Base-by-base conservation (phyloP, 2,329 filamentous ascomycete genomes). In the Penicillium sp. region DNA sequence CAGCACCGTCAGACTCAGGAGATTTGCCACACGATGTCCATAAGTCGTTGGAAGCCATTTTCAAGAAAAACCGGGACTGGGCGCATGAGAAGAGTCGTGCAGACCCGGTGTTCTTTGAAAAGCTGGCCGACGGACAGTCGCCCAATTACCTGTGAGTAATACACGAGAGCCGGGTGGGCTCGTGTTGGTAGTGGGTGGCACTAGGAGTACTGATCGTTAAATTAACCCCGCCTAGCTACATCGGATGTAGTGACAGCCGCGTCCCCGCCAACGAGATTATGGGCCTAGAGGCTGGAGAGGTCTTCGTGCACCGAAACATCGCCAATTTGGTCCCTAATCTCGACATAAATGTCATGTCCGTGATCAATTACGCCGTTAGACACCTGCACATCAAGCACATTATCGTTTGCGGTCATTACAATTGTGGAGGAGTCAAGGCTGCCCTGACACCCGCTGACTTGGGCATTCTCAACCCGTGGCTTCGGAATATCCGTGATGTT, bases 401-500 rank as follows among this genome's bases (percentile, higher is more conserved):
- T 50, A 81, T 89, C 53, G 80, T 90, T 11, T 89, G 86, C 73
- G 87, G 87, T 1, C 87, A 90, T 77, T 84, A 85, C 47, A 75
- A 75, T 53, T 90, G 87, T 71, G 86, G 86, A 33, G 87, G 86
- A n/a, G 85, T 86, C 45, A 80, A 79, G 14, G 86, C 85, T 0
- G 82, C 85, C 5, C 42, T 71, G 69, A 88, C 85, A 0, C 82
- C 86, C 64, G 83, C 86, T 71, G 86, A 90, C 68, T 75, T 90
- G 53, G 87, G 87, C 49, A 73, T 90, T 29, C 77, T 90, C 55
- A 89, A 90, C 77, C 87, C 87, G 1, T 90, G 87, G 87, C 80
- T 90, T 2, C 63, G 72, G 60, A 59, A 89, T 75, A 89, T 90
- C 67, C 83, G 87, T 55, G 87, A 90, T 71, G 86, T 90, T 55